These are phyloP conservation scores for Hansenula sp. DNA, from an alignment of 1,139 yeast species.

Conservation along the genomic window DNA sequence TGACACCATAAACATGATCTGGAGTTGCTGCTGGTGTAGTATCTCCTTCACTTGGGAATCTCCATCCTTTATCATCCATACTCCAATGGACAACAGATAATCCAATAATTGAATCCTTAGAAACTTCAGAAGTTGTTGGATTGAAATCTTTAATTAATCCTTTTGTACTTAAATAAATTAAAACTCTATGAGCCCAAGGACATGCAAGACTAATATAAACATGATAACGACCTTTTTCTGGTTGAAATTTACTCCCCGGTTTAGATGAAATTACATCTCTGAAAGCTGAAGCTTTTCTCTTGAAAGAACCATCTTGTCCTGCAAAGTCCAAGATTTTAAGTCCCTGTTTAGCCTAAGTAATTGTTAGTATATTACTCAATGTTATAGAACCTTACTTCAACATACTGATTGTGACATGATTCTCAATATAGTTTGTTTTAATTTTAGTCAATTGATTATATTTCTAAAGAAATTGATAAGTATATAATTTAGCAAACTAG, in stretches of 20 bases:
- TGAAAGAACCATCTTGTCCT: conserved; percentile 47
- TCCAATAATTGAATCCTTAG: conserved; percentile 39
- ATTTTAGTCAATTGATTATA: too few relatives aligned
- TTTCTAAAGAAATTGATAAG: too few relatives aligned
- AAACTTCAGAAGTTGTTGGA: conserved; percentile 19
- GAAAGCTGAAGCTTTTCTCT: conserved; percentile 44
- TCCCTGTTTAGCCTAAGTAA: conserved; percentile 6
- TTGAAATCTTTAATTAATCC: conserved; percentile 55
- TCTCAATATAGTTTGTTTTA: too few relatives aligned
- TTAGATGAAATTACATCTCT: conserved; percentile 55
- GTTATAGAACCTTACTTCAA: neutral
- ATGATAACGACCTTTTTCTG: conserved; percentile 82
- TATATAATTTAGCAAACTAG: too few relatives aligned
- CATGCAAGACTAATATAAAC: conserved; percentile 85
- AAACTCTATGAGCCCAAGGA: conserved; percentile 92
- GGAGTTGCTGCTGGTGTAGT: conserved; percentile 51
- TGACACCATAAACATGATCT: conserved; percentile 61
- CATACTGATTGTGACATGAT: conserved; percentile 2
- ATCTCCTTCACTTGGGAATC: conserved; percentile 51
- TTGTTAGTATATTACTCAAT: neutral
- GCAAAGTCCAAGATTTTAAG: conserved; percentile 41
- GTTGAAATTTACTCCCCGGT: conserved; percentile 58
- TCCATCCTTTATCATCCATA: conserved; percentile 85
- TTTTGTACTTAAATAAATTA: conserved; percentile 72
- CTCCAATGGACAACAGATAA: conserved; percentile 87